Evolutionary conservation across 2,329 filamentous ascomycete genomes (phyloP).

Genomic region (Colletotrichum sp.): DNA sequence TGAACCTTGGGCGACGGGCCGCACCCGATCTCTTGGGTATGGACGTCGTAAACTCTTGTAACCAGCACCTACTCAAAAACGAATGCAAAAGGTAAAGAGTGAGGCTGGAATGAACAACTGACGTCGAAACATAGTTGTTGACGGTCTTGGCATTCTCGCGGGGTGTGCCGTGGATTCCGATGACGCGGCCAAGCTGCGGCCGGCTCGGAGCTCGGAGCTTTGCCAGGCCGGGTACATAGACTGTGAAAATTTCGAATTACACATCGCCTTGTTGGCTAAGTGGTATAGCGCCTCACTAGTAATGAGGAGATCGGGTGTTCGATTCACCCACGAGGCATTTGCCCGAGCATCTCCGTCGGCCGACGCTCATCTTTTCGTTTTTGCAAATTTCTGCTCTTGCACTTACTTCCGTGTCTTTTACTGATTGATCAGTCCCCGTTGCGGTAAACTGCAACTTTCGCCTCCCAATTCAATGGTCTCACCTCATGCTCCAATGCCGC

Average conservation of each 20-base stretch:
- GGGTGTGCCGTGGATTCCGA: neutral
- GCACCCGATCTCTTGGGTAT: neutral
- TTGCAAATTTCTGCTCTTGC: neutral
- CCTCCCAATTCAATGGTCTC: neutral
- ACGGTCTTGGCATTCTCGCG: neutral
- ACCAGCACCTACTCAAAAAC: neutral
- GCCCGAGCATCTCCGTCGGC: neutral
- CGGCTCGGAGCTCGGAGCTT: neutral
- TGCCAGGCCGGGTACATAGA: accelerated
- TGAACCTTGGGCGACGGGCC: neutral
- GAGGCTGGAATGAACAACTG: neutral
- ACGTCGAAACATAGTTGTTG: neutral
- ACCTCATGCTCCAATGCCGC: neutral
- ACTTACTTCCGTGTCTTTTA: no score
- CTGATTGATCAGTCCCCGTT: neutral
- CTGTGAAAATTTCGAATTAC: accelerated
- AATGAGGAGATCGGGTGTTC: slow-evolving; percentile 6
- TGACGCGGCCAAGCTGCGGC: neutral
- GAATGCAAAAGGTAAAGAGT: neutral
- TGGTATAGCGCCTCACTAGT: slow-evolving; percentile 11
- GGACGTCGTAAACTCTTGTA: neutral
- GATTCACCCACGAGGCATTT: neutral
- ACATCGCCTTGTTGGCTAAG: slow-evolving; percentile 3
- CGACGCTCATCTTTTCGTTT: neutral
- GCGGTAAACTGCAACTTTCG: neutral